These are phyloP conservation scores for Grammothele lineata DNA, from an alignment of 768 basidiomycete species.

Conservation along the genomic window DNA sequence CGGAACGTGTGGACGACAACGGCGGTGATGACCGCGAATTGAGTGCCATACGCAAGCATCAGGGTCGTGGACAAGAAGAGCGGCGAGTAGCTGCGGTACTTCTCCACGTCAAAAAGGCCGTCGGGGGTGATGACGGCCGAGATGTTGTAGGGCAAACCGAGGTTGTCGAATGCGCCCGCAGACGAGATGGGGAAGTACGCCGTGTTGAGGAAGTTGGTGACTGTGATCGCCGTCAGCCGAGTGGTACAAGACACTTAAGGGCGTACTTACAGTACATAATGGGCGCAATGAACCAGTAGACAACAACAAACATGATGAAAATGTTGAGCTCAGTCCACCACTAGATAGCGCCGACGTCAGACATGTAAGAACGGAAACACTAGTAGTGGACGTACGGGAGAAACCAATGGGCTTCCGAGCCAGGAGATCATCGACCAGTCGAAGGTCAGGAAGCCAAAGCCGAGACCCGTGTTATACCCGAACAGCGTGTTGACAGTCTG, in stretches of 20 bases:
- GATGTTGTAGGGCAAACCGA: slow-evolving; percentile 62
- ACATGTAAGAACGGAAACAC: neutral
- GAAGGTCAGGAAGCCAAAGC: slow-evolving; percentile 79
- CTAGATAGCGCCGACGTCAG: slow-evolving; percentile 30
- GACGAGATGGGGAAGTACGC: slow-evolving; percentile 75
- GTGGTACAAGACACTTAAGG: too few species aligned
- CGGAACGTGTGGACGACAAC: slow-evolving; percentile 75
- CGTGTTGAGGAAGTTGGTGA: slow-evolving; percentile 64
- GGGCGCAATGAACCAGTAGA: slow-evolving; percentile 74
- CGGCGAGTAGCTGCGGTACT: slow-evolving; percentile 78
- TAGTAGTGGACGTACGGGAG: slow-evolving; percentile 80
- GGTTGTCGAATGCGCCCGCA: slow-evolving; percentile 65
- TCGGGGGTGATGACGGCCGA: slow-evolving; percentile 52
- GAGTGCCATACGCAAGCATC: slow-evolving; percentile 64
- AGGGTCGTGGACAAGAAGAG: slow-evolving; percentile 67
- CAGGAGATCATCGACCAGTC: slow-evolving; percentile 84
- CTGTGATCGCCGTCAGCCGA: too few species aligned
- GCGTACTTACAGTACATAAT: slow-evolving; percentile 71
- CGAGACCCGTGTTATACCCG: slow-evolving; percentile 68
- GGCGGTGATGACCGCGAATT: slow-evolving; percentile 74
- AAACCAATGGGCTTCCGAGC: slow-evolving; percentile 72
- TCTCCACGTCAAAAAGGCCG: slow-evolving; percentile 57
- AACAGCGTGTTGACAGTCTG: slow-evolving; percentile 70
- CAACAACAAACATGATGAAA: slow-evolving; percentile 56
- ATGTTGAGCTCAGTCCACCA: slow-evolving; percentile 87